Percentiles rank a stretch among this genome's conserved stretches.
Conservation (phyloP, 164 flowering plant genomes). For the Magnolia kwangsiensis region DNA sequence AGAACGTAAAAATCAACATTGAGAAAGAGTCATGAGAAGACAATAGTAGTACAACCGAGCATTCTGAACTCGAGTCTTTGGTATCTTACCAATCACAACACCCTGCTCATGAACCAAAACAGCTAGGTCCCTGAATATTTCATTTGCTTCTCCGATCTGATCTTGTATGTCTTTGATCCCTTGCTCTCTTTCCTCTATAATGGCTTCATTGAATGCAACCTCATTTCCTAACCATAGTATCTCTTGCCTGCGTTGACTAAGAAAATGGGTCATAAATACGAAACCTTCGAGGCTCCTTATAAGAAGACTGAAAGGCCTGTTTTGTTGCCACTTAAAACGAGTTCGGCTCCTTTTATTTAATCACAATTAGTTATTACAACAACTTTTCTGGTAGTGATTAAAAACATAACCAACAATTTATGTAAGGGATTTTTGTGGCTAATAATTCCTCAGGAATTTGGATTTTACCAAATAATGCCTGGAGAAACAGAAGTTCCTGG, state of each 20-base stretch:
- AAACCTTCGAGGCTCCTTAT: slow-evolving; percentile 3
- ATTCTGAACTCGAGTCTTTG: background rate
- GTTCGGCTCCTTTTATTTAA: no score
- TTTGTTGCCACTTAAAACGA: no score
- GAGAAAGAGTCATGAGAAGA: background rate
- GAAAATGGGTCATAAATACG: slow-evolving; percentile 3
- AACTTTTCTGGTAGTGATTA: no score
- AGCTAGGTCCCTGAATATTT: slow-evolving; percentile 73
- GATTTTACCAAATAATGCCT: no score
- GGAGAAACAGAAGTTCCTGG: no score
- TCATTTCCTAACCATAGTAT: slow-evolving; percentile 57
- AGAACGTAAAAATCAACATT: background rate
- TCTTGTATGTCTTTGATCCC: slow-evolving; percentile 57
- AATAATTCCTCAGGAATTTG: no score
- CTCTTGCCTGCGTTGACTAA: slow-evolving; percentile 48
- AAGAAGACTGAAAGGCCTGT: no score
- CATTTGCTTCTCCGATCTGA: slow-evolving; percentile 61
- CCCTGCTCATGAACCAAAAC: slow-evolving; percentile 74
- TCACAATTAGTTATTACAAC: no score
- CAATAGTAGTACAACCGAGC: background rate
- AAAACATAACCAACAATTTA: no score
- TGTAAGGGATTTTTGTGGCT: no score
- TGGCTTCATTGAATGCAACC: slow-evolving; percentile 67
- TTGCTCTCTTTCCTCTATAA: slow-evolving; percentile 71
- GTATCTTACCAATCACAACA: slow-evolving; percentile 53